Percentiles rank a stretch among this genome's conserved stretches.
Conservation (phyloP, 768 basidiomycete genomes). For the Tulasnella sp. region DNA sequence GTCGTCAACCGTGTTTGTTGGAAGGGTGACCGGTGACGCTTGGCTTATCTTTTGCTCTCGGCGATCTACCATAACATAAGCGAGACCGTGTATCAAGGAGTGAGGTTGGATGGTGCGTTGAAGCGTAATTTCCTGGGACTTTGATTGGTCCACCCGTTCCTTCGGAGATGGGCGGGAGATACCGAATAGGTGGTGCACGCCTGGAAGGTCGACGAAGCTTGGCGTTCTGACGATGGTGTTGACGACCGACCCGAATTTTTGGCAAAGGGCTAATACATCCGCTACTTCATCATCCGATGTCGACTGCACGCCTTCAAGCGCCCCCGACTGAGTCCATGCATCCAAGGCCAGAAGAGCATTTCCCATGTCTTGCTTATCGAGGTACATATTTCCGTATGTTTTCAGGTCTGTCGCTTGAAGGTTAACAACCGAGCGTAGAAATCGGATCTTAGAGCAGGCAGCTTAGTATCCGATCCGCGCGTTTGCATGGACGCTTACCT, state of each 20-base stretch:
- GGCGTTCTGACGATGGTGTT: no score
- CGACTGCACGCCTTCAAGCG: background rate
- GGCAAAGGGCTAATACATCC: background rate
- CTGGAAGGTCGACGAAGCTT: no score
- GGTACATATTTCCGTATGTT: background rate
- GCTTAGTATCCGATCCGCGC: background rate
- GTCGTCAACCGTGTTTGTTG: constrained; percentile 2
- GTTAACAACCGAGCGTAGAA: background rate
- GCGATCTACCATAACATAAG: background rate
- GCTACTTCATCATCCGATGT: background rate
- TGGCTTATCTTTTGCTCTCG: no score
- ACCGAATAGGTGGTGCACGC: constrained; percentile 3
- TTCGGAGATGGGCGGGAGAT: background rate
- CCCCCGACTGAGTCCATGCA: background rate
- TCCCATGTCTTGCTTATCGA: background rate
- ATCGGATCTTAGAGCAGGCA: background rate
- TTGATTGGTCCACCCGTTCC: no score
- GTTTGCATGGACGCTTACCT: background rate
- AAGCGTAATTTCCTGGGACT: background rate
- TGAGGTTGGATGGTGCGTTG: background rate
- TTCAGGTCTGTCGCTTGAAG: background rate
- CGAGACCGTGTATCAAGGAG: background rate
- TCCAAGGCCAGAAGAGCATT: background rate
- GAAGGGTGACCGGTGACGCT: background rate
- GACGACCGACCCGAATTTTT: background rate